Percentiles rank a stretch among this genome's conserved stretches.
phyloP scores from a whole-genome alignment of 352 stramenopile genomes.

The Phytophthora colocasiae region DNA sequence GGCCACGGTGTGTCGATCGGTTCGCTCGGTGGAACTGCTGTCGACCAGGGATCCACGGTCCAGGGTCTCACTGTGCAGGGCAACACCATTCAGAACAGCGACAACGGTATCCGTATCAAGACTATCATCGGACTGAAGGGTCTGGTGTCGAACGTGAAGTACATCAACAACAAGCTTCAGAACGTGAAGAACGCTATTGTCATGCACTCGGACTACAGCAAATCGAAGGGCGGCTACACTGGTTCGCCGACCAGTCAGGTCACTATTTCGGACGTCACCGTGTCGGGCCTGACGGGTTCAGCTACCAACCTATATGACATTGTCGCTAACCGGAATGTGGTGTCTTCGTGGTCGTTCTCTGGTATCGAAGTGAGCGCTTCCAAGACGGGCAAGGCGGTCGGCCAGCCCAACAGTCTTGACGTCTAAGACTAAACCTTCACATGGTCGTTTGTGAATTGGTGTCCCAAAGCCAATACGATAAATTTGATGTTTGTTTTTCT shows the following conservation, averaged over 20 bases:
- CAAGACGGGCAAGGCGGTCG: conserved; percentile 16
- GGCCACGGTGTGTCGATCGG: conserved; percentile 37
- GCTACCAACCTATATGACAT: conserved; percentile 29
- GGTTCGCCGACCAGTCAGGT: conserved; percentile 25
- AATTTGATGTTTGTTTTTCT: not conserved
- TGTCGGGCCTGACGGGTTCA: conserved; percentile 25
- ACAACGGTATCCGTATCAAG: conserved; percentile 32
- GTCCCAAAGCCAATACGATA: not conserved
- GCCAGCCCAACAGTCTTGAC: conserved; percentile 23
- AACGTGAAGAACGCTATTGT: conserved; percentile 27
- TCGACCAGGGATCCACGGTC: conserved; percentile 21
- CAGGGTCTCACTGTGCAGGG: conserved; percentile 16
- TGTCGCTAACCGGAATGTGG: conserved; percentile 16
- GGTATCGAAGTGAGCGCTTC: conserved; percentile 14
- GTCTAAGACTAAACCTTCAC: not conserved
- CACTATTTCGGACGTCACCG: conserved; percentile 26
- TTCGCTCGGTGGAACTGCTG: conserved; percentile 18
- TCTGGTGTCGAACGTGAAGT: conserved; percentile 18
- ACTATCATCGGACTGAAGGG: conserved; percentile 18
- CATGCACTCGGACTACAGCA: conserved; percentile 28
- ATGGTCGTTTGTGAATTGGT: not conserved
- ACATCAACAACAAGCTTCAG: conserved; percentile 18
- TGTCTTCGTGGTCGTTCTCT: conserved; percentile 28
- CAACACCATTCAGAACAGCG: conserved; percentile 37
- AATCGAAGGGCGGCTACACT: conserved; percentile 12